Conservation (phyloP, 495 filamentous ascomycete species). For the Penicillium steckii region DNA sequence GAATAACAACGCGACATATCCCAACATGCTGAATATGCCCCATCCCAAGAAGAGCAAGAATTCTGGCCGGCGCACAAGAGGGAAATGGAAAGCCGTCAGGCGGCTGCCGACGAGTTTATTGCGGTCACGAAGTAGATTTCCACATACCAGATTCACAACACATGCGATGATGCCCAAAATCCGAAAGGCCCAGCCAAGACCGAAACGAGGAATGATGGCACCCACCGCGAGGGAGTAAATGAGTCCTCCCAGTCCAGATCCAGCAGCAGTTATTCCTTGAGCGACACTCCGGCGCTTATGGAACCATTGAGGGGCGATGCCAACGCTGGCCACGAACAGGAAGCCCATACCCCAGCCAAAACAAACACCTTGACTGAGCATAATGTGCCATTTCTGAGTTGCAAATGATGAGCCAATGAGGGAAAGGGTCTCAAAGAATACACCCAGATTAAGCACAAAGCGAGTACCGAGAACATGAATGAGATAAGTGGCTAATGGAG, state of each 20-base stretch:
- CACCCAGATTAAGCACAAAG: slow-evolving; percentile 57
- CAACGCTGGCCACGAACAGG: slow-evolving; percentile 68
- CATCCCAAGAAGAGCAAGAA: slow-evolving; percentile 66
- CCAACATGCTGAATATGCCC: slow-evolving; percentile 70
- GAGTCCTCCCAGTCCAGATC: slow-evolving; percentile 74
- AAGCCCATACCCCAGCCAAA: slow-evolving; percentile 79
- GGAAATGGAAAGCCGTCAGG: slow-evolving; percentile 61
- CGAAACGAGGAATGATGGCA: slow-evolving; percentile 58
- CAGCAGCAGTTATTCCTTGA: slow-evolving; percentile 68
- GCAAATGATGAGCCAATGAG: slow-evolving; percentile 68
- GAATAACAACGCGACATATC: slow-evolving; percentile 75
- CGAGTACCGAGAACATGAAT: slow-evolving; percentile 55
- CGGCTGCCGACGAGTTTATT: slow-evolving; percentile 66
- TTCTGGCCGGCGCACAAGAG: slow-evolving; percentile 57
- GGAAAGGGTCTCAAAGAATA: slow-evolving; percentile 57
- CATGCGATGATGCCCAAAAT: slow-evolving; percentile 67
- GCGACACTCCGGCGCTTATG: slow-evolving; percentile 64
- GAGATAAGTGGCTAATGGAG: slow-evolving; percentile 62
- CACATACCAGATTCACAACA: slow-evolving; percentile 60
- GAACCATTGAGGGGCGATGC: slow-evolving; percentile 81
- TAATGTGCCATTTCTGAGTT: slow-evolving; percentile 68
- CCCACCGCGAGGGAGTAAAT: slow-evolving; percentile 52
- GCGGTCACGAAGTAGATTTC: slow-evolving; percentile 64
- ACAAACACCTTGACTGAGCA: slow-evolving; percentile 72
- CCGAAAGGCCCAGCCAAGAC: slow-evolving; percentile 71